Base-by-base conservation (phyloP, 2,329 filamentous ascomycete genomes). In the Paecilomyces formosus region DNA sequence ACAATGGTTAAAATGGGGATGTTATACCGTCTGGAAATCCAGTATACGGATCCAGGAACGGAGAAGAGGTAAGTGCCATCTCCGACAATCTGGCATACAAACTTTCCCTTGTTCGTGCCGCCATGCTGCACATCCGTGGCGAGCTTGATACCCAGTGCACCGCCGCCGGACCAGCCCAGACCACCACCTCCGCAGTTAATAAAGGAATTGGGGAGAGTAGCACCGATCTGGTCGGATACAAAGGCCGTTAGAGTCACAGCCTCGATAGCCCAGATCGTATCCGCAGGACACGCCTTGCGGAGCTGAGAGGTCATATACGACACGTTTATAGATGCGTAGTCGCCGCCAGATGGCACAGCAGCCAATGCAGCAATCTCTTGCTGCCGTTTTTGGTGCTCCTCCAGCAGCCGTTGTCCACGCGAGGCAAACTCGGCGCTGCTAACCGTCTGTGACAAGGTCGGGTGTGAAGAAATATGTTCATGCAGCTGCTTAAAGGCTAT, bases 101-200 rank as follows among this genome's bases (percentile, higher is more conserved):
- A 85, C 60, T 81, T 83, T 30, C 82, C 82, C 64, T 84, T 81
- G 51, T 75, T 75, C 1, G 64, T 69, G 0, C 77, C 80, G 7
- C 81, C 79, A 35, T 80, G 75, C 60, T 80, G 72, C 2, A 72
- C 71, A 55, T 87, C 81, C 0, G 80, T 79, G 0, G 88, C 90
- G 7, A 93, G 81, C 70, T 92, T 92, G 68, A 92, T 86, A 1
- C 89, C 90, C 2, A 93, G 72, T 0, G 88, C 87, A 56, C 78
- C 89, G 13, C 90, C 89, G 13, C 89, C 89, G 11, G 85, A 89
- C 89, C 89, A 93, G 1, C 89, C 89, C 0, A 93, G 83, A 1
- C 90, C 90, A 13, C 88, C 89, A 0, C 88, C 89, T 1, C 89
- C 89, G 68, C 89, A 92, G 70, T 92, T 92, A 66, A 93, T 85